Base-by-base conservation (phyloP, 2,329 filamentous ascomycete species). In the Macrophomina pseudophaseolina region DNA sequence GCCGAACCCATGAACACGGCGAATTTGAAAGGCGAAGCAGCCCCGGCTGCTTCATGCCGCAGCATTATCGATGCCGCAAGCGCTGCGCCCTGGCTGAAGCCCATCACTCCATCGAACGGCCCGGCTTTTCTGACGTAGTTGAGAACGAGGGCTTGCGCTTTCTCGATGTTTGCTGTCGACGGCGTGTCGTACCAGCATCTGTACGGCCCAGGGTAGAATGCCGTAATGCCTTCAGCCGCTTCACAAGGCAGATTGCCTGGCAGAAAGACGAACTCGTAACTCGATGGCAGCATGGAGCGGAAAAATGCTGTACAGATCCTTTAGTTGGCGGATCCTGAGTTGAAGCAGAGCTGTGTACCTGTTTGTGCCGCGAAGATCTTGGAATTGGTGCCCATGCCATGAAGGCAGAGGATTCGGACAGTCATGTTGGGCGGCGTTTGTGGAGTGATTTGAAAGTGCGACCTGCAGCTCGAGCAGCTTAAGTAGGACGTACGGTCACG, bases 61-160 rank as follows among this genome's bases (percentile, higher is more conserved):
- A 74, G 70, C 18, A 79, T 69, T 48, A 74, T 75, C 2, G 69
- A 70, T 3, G 72, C 70, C 2, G 76, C 75, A 40, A 78, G 66
- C 11, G 75, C 75, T 14, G 72, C 76, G 7, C 76, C 76, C 46
- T 79, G 75, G 11, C 74, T 76, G 68, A 78, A 79, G 33, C 76
- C 77, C 23, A 78, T 68, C 48, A 78, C 66, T 6, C 75, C 75
- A 44, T 79, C 76, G 49, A 74, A 76, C 6, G 74, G 71, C 0
- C 72, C 76, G 5, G 74, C 71, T 18, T 72, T 69, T 2, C 69
- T 67, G 38, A 78, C 71, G 49, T 71, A 69, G 30, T 75, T 72
- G 53, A 73, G 71, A 16, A 63, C 28, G 28, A 28, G 12, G 8
- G 4, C 46, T 9, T 63, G 59, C 42, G 59, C 59, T 32, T 48